Evolutionary conservation across 2,329 filamentous ascomycete genomes (phyloP), one percentile per base, ranked within the genome.

Genomic region (Pseudogymnoascus sp.): DNA sequence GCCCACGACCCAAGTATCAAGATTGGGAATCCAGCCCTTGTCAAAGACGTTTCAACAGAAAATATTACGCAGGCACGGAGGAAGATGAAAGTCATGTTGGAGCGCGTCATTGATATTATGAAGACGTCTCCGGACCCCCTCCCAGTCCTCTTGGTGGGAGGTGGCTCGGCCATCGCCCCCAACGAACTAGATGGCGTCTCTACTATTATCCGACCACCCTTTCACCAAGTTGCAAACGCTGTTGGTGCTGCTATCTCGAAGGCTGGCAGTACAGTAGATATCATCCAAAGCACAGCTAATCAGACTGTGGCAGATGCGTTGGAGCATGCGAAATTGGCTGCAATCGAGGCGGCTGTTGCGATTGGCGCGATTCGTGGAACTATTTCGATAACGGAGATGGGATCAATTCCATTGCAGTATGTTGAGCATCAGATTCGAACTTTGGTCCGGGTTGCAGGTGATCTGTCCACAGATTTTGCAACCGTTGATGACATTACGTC

Each of bases 121-220:
- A 85, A 84, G 67, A 78, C 82, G 0, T 83, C 80, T 1, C 76
- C 81, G 0, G 78, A 78, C 0, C 77, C 77, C 0, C 73, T 83
- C 0, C 78, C 79, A n/a, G 78, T 84, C 0, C 72, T 85, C 0
- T 75, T 86, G 0, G 83, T 85, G 0, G 84, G 83, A 0, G 84
- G 84, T 2, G 83, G 83, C 3, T 78, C 81, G 0, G 70, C 85
- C 1, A 77, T 80, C 2, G 78, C 78, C 0, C 68, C 76, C 8
- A 72, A 74, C 46, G 68, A 74, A 0, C 72, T 85, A 2, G 72
- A 75, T 0, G 81, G 81, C 0, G 82, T 82, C 0, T 75, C 77
- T 7, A 75, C 79, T 65, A 78, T 80, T 63, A 79, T 81, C 5
- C 72, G 76, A 2, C 83, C 83, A 0, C 77, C 77, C 1, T 79